Evolutionary conservation across 148 eudicot genomes (phyloP), one percentile per base, ranked within the genome.

Genomic region (Gaultheria prostrata): DNA sequence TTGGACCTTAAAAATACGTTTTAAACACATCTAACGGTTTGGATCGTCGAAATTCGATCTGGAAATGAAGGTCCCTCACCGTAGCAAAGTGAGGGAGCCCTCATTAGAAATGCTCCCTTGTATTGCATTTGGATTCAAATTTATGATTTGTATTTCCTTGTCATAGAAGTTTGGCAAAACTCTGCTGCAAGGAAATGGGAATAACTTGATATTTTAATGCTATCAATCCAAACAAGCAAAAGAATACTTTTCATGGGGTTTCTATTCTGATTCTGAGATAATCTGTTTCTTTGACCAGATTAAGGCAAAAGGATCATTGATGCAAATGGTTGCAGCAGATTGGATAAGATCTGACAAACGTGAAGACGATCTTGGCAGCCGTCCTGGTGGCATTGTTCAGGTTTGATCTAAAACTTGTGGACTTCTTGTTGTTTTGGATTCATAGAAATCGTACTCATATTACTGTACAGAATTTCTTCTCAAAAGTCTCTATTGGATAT

Each of bases 331-430:
- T 80, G 93, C 88, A 28, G 93, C 91, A 54, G 95, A 92, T 80
- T 92, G 93, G 93, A 82, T 92, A 75, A 89, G 83, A 86, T 92
- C 95, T 56, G 89, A 92, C 74, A 90, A 88, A 85, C 89, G 91
- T 35, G 95, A 92, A 89, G 93, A 91, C 71, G 89, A 92, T 77
- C 89, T 92, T 83, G 89, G 89, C 77, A 83, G 92, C 70, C 91
- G 93, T 35, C 88, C 86, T 71, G 95, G 93, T 30, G 79, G 93
- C 85, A 86, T 92, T 80, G 90, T 90, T 82, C 93, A 92, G 92
- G 95, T 92, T 82, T 79, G 24, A 20, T 83, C 69, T 8, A 14
- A 20, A 17, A 78, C 30, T 30, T 33, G 33, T 70, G 20, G 35
- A 61, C 3, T 77, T 53, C 49, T 53, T 43, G 8, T 67, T 8